A percentile compares a stretch with the other conserved stretches of the same genome.
Conservation (phyloP, 352 stramenopile species). For the Phytopythium oedochilum region DNA sequence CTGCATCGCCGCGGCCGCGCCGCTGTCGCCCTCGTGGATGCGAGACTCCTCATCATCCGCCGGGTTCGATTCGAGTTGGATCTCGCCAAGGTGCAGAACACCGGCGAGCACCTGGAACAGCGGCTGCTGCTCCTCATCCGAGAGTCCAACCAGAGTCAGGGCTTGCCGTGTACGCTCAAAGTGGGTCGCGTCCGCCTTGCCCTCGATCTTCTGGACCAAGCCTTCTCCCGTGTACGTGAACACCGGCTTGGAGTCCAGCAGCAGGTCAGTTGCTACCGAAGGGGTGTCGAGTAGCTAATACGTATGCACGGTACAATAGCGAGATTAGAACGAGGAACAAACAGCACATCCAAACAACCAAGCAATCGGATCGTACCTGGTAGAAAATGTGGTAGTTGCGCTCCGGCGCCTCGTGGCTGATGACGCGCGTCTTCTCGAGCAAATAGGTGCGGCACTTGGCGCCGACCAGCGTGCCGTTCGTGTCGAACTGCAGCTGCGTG, state of each 20-base stretch:
- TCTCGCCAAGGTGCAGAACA: conserved; percentile 96
- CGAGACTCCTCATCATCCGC: conserved; percentile 69
- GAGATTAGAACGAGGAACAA: background rate
- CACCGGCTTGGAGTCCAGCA: conserved; percentile 37
- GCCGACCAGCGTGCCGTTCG: conserved; percentile 55
- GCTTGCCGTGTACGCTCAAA: conserved; percentile 68
- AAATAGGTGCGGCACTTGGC: conserved; percentile 87
- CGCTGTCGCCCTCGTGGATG: conserved; percentile 31
- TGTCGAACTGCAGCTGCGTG: conserved; percentile 94
- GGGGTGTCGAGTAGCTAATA: conserved; percentile 18
- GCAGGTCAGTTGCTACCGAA: conserved; percentile 29
- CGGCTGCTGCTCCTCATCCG: conserved; percentile 37
- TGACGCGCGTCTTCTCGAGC: conserved; percentile 91
- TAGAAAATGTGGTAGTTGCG: conserved; percentile 88
- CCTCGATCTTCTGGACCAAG: conserved; percentile 59
- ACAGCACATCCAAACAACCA: background rate
- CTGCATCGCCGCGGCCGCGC: conserved; percentile 30
- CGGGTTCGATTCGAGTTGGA: conserved; percentile 82
- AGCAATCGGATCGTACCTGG: conserved; percentile 14
- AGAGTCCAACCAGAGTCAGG: conserved; percentile 61
- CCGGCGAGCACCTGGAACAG: conserved; percentile 83
- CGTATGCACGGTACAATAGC: background rate
- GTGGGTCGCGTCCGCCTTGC: conserved; percentile 61
- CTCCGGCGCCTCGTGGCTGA: conserved; percentile 60
- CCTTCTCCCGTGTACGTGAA: conserved; percentile 70